These are phyloP conservation scores for Pseudogymnoascus sp. DNA, from an alignment of 2,329 filamentous ascomycete species.

Conservation along the genomic window DNA sequence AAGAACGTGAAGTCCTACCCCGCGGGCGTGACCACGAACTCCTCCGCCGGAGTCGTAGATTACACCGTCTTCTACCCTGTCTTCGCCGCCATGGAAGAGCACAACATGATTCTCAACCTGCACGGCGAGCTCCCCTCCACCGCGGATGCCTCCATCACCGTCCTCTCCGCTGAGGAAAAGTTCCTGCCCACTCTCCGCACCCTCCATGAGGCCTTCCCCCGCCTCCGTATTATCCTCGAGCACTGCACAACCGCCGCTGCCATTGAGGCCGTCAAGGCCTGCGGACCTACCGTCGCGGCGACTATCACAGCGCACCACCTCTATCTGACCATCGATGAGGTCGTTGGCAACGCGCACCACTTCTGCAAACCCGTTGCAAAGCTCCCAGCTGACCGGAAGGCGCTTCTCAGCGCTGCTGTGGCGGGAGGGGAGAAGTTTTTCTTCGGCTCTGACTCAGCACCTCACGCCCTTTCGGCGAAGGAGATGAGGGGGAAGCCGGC, in stretches of 20 bases:
- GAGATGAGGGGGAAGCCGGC: conserved; percentile 45
- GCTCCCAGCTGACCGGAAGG: conserved; percentile 38
- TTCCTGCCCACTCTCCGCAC: conserved; percentile 74
- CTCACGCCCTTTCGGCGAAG: conserved; percentile 55
- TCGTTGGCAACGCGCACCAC: conserved; percentile 57
- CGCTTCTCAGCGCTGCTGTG: conserved; percentile 47
- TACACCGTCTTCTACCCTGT: conserved; percentile 67
- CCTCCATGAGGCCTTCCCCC: conserved; percentile 68
- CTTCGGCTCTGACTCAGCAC: conserved; percentile 54
- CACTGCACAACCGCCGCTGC: conserved; percentile 84
- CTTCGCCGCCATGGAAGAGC: conserved; percentile 81
- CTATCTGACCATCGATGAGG: conserved; percentile 70
- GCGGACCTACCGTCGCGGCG: conserved; percentile 67
- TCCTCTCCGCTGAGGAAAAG: conserved; percentile 60
- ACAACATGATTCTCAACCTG: conserved; percentile 80
- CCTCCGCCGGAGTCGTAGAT: conserved; percentile 58
- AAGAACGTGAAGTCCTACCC: conserved; percentile 25
- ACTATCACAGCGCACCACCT: conserved; percentile 86
- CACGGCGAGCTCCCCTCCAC: conserved; percentile 69
- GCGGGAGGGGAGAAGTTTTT: conserved; percentile 60
- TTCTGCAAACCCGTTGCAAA: conserved; percentile 60
- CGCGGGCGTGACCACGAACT: conserved; percentile 58
- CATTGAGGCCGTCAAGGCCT: conserved; percentile 65
- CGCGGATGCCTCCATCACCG: conserved; percentile 37
- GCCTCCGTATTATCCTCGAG: conserved; percentile 63